phyloP scores from a whole-genome alignment of 2,329 filamentous ascomycete genomes.

The Aspergillus pseudoviridinutans region DNA sequence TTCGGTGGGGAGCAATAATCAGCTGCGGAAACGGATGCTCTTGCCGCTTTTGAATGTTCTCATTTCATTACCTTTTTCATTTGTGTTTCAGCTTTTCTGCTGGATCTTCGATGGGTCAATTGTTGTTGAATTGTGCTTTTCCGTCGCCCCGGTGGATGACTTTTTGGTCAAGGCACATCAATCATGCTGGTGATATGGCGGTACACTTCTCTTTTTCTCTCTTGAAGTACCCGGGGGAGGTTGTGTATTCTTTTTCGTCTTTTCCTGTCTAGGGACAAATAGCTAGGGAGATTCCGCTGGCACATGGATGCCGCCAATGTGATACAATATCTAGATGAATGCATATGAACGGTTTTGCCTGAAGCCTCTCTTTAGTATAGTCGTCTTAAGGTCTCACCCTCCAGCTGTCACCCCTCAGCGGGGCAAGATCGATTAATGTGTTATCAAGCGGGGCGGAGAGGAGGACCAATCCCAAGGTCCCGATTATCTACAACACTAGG shows the following conservation, averaged over 20 bases:
- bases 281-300: neutral
- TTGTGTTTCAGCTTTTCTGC: neutral
- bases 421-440: neutral
- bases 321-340: neutral
- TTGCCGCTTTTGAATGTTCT: slow-evolving; percentile 13
- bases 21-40: slow-evolving; percentile 10
- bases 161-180: neutral
- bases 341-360: neutral
- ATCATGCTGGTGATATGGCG: neutral
- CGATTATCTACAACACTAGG: neutral
- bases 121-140: neutral
- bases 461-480: neutral
- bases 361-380: neutral
- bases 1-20: slow-evolving; percentile 26
- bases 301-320: neutral
- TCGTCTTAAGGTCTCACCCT: too few relatives aligned
- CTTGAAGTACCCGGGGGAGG: neutral
- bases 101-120: neutral
- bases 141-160: neutral
- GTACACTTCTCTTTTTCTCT: neutral
- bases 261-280: neutral
- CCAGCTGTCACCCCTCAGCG: neutral
- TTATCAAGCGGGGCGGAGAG: neutral
- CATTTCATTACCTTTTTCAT: neutral
- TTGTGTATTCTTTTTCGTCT: neutral